Percentiles rank a stretch among this genome's conserved stretches.
Conservation (phyloP, 495 filamentous ascomycete species). For the Daldinia caldariorum region DNA sequence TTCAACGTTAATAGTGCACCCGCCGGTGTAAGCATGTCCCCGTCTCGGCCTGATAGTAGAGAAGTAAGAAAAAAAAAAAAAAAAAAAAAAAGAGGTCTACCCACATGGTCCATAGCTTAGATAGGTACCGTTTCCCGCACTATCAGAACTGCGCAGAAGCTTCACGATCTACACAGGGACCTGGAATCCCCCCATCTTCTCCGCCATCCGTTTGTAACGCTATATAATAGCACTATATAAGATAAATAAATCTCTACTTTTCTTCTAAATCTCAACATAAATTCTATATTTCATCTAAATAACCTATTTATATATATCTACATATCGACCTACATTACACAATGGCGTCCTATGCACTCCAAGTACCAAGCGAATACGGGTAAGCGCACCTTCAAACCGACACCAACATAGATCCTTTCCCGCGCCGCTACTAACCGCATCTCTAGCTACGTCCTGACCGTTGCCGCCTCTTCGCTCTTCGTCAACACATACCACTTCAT, state of each 20-base stretch:
- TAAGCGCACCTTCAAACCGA: slow-evolving; percentile 23
- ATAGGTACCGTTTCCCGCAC: not conserved
- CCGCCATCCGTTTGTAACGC: not conserved
- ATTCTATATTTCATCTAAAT: too few relatives aligned
- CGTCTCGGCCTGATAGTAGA: not conserved
- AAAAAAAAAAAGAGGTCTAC: too few relatives aligned
- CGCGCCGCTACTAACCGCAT: slow-evolving; percentile 23
- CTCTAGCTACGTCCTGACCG: slow-evolving; percentile 64
- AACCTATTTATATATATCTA: not conserved
- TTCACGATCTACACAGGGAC: slow-evolving; percentile 10
- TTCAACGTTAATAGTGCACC: not conserved
- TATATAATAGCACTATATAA: not conserved
- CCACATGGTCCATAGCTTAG: not conserved
- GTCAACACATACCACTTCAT: slow-evolving; percentile 63
- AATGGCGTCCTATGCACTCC: slow-evolving; percentile 38
- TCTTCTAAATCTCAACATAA: too few relatives aligned
- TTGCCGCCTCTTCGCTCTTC: slow-evolving; percentile 67
- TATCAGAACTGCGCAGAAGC: not conserved
- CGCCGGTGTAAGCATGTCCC: not conserved
- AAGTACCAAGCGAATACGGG: slow-evolving; percentile 57
- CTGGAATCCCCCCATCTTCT: not conserved
- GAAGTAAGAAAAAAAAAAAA: not conserved
- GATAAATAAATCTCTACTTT: not conserved
- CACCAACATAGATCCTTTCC: slow-evolving; percentile 11
- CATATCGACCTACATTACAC: not conserved